Evolutionary conservation across 2,329 filamentous ascomycete species (phyloP).

Genomic region (Aspergillus felis): DNA sequence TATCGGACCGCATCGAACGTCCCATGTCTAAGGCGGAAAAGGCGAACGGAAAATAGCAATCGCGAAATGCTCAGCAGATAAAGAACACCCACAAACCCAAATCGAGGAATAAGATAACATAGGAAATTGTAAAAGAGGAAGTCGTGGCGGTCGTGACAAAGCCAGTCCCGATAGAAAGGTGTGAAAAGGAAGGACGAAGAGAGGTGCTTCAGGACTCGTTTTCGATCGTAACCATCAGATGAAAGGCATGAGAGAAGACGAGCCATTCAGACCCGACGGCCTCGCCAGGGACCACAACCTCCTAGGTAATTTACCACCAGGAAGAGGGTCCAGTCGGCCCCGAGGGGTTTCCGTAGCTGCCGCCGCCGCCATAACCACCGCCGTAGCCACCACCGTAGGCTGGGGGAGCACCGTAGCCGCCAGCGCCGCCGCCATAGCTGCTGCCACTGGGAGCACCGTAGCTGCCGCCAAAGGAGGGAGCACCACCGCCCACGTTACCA

Average conservation of each 20-base stretch:
- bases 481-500: constrained; percentile 36
- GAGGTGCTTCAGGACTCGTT: constrained; percentile 32
- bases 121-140: constrained; percentile 31
- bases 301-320: constrained; percentile 46
- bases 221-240: constrained; percentile 37
- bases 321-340: constrained; percentile 48
- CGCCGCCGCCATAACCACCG: constrained; percentile 21
- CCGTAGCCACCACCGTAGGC: constrained; percentile 30
- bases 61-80: constrained; percentile 23
- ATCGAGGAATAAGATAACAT: constrained; percentile 16
- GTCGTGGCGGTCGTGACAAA: constrained; percentile 46
- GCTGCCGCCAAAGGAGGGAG: constrained; percentile 36
- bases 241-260: constrained; percentile 29
- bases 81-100: constrained; percentile 18
- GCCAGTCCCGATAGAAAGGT: constrained; percentile 33
- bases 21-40: constrained; percentile 31
- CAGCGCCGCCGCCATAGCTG: constrained; percentile 25
- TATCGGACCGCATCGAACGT: constrained; percentile 38
- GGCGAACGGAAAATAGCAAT: constrained; percentile 24
- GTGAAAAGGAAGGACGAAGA: constrained; percentile 16
- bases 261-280: constrained; percentile 38
- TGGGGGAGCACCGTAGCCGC: constrained; percentile 12
- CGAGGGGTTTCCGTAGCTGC: constrained; percentile 35
- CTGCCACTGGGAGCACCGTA: constrained; percentile 28
- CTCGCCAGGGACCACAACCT: constrained; percentile 38